These are phyloP conservation scores for Harrya chromipes DNA, from an alignment of 768 basidiomycete genomes.

Conservation along the genomic window DNA sequence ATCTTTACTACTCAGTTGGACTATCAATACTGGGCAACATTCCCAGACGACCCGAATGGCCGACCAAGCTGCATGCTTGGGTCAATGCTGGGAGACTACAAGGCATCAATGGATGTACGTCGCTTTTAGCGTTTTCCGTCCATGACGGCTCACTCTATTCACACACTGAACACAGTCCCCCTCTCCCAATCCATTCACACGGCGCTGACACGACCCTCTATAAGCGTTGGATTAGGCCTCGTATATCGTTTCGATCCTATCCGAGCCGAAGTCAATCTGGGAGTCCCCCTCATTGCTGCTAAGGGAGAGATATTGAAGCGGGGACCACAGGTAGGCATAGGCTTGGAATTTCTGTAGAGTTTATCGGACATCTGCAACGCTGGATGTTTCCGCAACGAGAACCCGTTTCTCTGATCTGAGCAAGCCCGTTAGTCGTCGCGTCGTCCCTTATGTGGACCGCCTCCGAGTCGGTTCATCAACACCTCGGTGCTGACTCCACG, in stretches of 20 bases:
- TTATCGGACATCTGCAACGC: constrained; percentile 5
- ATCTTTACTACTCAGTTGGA: constrained; percentile 76
- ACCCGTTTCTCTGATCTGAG: background rate
- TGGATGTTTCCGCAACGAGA: background rate
- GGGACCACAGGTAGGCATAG: constrained; percentile 81
- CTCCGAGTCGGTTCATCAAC: no score
- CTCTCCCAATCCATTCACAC: constrained; percentile 10
- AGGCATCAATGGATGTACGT: constrained; percentile 52
- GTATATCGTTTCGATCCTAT: constrained; percentile 82
- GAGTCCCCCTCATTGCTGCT: constrained; percentile 72
- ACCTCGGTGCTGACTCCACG: no score
- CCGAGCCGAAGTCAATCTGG: constrained; percentile 86
- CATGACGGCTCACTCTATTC: background rate
- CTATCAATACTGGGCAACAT: constrained; percentile 72
- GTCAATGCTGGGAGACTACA: constrained; percentile 80
- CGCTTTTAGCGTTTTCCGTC: background rate
- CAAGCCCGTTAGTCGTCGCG: no score
- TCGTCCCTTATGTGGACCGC: no score
- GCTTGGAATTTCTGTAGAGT: constrained; percentile 66
- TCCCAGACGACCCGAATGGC: constrained; percentile 76
- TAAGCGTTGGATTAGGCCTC: constrained; percentile 80
- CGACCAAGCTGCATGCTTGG: constrained; percentile 77
- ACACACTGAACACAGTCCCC: constrained; percentile 3
- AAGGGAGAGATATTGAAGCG: constrained; percentile 62
- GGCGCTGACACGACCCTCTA: constrained; percentile 44